Base-by-base conservation (phyloP, 441 rosid genomes). In the Croton laevigatus region DNA sequence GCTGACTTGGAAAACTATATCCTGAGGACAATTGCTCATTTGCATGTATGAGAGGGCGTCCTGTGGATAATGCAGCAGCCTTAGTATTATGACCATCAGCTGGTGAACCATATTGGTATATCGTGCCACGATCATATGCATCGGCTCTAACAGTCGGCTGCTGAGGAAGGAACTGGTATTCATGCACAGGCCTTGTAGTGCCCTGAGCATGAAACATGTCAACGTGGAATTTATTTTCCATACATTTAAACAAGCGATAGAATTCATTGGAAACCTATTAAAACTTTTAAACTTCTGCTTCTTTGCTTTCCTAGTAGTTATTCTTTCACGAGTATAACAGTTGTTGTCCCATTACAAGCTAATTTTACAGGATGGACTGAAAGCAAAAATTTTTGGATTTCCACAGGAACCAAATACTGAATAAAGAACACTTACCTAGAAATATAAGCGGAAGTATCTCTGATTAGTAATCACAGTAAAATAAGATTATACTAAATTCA, bases 141-240 rank as follows among this genome's bases (percentile, higher is more conserved):
- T 91, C 93, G 49, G 83, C 67, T 79, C 86, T 83, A 51, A 84
- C 86, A 73, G 89, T 85, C 66, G 97, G 95, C 78, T 84, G 82
- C 83, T 91, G 91, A 0, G 93, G 98, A 80, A 94, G 88, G 76
- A 94, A 94, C 83, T 94, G 97, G 73, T 91, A 94, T 69, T 94
- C 97, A 74, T 84, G 97, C 69, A 89, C 81, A 17, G 90, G 78
- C 82, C 90, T 84, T 62, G 75, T 78, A 64, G 78, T 10, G 49
- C 82, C 88, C 91, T 91, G 78, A 74, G 66, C 65, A 59, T 45
- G 13, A 58, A 73, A 51, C 27, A 22, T 12, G 10, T 57, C 44
- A 32, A 63, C 59, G 11, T 1, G 45, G 17, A 20, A 42, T 40
- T 51, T 51, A 45, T 32, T 59, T 11, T 19, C 55, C 62, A 60